Percentiles rank a stretch among this genome's conserved stretches.
Conservation (phyloP, 2,329 filamentous ascomycete species). For the Microdochium nivale region DNA sequence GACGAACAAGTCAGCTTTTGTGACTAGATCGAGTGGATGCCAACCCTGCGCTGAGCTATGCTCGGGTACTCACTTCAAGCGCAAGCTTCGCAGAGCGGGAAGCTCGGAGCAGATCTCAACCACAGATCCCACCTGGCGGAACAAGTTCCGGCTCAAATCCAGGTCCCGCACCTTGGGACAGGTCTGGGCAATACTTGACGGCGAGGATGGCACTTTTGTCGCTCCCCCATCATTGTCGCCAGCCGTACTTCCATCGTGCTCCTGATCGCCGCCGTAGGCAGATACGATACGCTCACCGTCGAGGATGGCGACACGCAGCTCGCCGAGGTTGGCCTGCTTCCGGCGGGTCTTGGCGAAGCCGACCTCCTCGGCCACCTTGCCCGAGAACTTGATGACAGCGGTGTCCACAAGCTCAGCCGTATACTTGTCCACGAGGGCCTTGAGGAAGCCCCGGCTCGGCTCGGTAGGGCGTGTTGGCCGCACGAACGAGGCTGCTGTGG, state of each 20-base stretch:
- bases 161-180: conserved; percentile 67
- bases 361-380: conserved; percentile 83
- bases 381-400: conserved; percentile 57
- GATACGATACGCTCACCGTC: conserved; percentile 60
- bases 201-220: no score
- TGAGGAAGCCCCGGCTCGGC: conserved; percentile 61
- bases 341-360: conserved; percentile 88
- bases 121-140: conserved; percentile 59
- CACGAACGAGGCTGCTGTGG: conserved; percentile 79
- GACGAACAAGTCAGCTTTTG: no score
- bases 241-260: conserved; percentile 18
- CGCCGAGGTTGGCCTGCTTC: conserved; percentile 68
- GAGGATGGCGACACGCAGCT: conserved; percentile 73
- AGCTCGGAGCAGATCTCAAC: conserved; percentile 64
- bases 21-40: no score
- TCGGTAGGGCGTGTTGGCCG: conserved; percentile 67
- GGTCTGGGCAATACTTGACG: conserved; percentile 30
- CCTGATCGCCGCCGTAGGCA: conserved; percentile 19
- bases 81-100: conserved; percentile 54
- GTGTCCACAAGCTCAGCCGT: conserved; percentile 45
- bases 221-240: conserved; percentile 10
- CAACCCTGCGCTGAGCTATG: no score
- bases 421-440: conserved; percentile 79
- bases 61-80: conserved; percentile 61
- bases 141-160: conserved; percentile 77